Evolutionary conservation across 23 red algal genomes (phyloP).

Genomic region (Gracilariopsis chorda): DNA sequence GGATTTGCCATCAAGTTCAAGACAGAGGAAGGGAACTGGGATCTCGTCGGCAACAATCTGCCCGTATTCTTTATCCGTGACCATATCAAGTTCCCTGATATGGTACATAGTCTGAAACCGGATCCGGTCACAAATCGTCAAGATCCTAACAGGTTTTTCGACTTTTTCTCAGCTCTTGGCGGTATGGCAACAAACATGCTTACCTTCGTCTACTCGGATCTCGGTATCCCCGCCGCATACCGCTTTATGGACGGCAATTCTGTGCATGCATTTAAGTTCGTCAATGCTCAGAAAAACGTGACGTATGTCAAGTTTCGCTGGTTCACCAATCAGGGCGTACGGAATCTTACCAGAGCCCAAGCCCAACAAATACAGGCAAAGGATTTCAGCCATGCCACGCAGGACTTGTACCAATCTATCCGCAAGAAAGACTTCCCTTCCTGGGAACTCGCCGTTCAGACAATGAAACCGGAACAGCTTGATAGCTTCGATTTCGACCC

Average conservation of each 20-base stretch:
- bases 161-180: slow-evolving; percentile 75
- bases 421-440: slow-evolving; percentile 55
- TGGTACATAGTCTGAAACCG: slow-evolving; percentile 89
- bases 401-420: slow-evolving; percentile 81
- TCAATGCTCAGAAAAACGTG: slow-evolving; percentile 49
- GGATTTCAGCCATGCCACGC: slow-evolving; percentile 86
- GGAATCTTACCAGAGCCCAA: slow-evolving; percentile 27
- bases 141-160: slow-evolving; percentile 68
- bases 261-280: slow-evolving; percentile 72
- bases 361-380: slow-evolving; percentile 52
- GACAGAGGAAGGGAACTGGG: slow-evolving; percentile 72
- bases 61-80: slow-evolving; percentile 98
- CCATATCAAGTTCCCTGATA: slow-evolving; percentile 85
- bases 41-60: slow-evolving; percentile 92
- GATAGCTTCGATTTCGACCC: slow-evolving; percentile 62
- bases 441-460: slow-evolving; percentile 73
- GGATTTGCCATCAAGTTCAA: slow-evolving; percentile 96
- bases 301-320: slow-evolving; percentile 89
- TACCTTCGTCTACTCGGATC: slow-evolving; percentile 64
- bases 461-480: slow-evolving; percentile 7
- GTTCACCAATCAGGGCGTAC: slow-evolving; percentile 49
- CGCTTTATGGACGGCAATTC: slow-evolving; percentile 79
- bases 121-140: slow-evolving; percentile 53
- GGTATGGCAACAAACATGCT: slow-evolving; percentile 72
- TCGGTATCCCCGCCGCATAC: slow-evolving; percentile 73